phyloP scores from a whole-genome alignment of 805 yeast genomes.

The Candida stauntonica region DNA sequence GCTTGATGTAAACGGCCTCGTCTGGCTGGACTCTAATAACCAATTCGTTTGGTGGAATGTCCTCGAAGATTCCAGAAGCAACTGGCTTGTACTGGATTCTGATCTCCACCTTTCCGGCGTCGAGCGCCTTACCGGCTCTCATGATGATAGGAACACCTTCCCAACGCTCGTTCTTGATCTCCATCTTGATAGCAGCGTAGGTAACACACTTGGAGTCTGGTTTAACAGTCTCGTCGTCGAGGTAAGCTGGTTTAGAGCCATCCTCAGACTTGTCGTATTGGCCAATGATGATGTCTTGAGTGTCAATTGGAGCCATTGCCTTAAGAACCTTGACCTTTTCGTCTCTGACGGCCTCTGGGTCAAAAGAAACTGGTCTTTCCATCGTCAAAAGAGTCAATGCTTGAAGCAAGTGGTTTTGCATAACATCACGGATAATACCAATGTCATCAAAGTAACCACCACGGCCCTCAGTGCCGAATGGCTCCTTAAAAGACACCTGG shows the following conservation, averaged over 20 bases:
- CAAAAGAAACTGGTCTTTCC: conserved; percentile 92
- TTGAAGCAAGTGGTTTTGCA: conserved; percentile 96
- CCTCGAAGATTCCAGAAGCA: conserved; percentile 74
- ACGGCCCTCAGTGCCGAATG: conserved; percentile 98
- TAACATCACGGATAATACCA: conserved; percentile 95
- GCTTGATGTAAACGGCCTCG: conserved; percentile 89
- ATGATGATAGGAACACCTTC: conserved; percentile 94
- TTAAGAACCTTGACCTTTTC: conserved; percentile 92
- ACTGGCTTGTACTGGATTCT: conserved; percentile 89
- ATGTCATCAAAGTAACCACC: conserved; percentile 96
- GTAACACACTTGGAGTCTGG: conserved; percentile 84
- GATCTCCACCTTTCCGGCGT: conserved; percentile 91
- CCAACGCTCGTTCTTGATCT: conserved; percentile 93
- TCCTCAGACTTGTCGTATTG: conserved; percentile 84
- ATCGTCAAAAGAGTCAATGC: conserved; percentile 86
- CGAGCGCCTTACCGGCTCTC: conserved; percentile 97
- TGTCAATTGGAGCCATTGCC: conserved; percentile 66
- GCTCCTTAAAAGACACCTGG: conserved; percentile 92
- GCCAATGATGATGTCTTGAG: conserved; percentile 70
- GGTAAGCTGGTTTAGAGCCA: conserved; percentile 84
- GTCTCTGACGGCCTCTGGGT: conserved; percentile 91
- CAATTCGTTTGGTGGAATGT: conserved; percentile 85
- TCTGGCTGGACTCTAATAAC: conserved; percentile 93
- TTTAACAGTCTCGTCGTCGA: conserved; percentile 88
- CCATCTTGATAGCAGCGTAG: conserved; percentile 77